Evolutionary conservation across 1,284 basidiomycete species (phyloP).

Genomic region (Pascua sp.): DNA sequence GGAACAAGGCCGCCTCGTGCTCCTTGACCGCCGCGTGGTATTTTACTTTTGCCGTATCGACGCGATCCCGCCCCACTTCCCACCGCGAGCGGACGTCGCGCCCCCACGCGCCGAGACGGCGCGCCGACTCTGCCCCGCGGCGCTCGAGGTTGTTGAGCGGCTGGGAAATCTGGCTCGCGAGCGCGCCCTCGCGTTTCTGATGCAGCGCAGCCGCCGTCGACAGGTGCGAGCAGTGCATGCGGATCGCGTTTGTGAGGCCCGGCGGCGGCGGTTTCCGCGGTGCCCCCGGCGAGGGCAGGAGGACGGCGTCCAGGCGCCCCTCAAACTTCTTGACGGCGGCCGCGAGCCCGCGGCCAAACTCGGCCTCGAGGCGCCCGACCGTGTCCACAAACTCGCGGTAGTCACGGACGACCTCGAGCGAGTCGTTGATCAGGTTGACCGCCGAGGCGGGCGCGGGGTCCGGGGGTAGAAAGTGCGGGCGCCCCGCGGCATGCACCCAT

Average conservation of each 20-base stretch:
- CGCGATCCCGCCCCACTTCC: slow-evolving; percentile 16
- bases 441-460: slow-evolving; percentile 2
- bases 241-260: slow-evolving; percentile 12
- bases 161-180: slow-evolving; percentile 15
- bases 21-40: slow-evolving; percentile 15
- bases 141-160: slow-evolving; percentile 16
- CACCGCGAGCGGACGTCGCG: slow-evolving; percentile 20
- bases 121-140: slow-evolving; percentile 11
- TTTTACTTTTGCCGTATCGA: slow-evolving; percentile 17
- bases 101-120: slow-evolving; percentile 13
- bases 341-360: slow-evolving; percentile 16
- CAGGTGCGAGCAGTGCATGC: slow-evolving; percentile 14
- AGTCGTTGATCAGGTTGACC: slow-evolving; percentile 11
- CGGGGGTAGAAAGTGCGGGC: slow-evolving; percentile 19
- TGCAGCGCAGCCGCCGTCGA: slow-evolving; percentile 14
- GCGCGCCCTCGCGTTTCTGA: slow-evolving; percentile 13
- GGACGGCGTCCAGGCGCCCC: slow-evolving; percentile 7
- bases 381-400: slow-evolving; percentile 25
- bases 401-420: slow-evolving; percentile 19
- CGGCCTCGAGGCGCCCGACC: slow-evolving; percentile 16
- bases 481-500: slow-evolving; percentile 17
- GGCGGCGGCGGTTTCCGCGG: slow-evolving; percentile 10
- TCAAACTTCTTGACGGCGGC: slow-evolving; percentile 21
- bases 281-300: slow-evolving; percentile 5
- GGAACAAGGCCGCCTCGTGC: slow-evolving; percentile 8